Evolutionary conservation across 2,329 filamentous ascomycete species (phyloP).

Genomic region (Dendryphion nanum): DNA sequence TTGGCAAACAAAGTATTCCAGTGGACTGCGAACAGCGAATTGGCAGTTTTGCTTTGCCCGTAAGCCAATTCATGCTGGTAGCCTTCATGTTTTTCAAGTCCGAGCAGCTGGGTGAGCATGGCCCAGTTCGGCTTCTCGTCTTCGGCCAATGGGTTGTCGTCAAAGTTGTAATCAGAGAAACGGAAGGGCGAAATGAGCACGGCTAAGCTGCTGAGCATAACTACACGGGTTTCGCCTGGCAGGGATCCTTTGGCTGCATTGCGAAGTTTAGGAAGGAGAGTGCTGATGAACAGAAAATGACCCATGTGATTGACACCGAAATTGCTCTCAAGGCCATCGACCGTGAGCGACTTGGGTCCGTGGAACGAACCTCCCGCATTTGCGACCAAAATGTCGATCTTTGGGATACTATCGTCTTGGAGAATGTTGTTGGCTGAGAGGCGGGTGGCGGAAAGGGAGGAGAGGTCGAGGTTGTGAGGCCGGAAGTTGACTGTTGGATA

Average conservation of each 20-base stretch:
- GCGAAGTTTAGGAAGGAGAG: slow-evolving; percentile 38
- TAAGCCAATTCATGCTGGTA: slow-evolving; percentile 13
- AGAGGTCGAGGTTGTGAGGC: not conserved
- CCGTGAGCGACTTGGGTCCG: not conserved
- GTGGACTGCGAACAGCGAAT: slow-evolving; percentile 13
- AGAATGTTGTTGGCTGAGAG: not conserved
- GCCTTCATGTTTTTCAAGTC: slow-evolving; percentile 3
- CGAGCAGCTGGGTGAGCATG: not conserved
- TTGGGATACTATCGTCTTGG: not conserved
- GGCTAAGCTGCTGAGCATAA: slow-evolving; percentile 16
- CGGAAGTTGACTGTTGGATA: not conserved
- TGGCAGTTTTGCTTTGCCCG: slow-evolving; percentile 23
- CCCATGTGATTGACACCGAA: slow-evolving; percentile 49
- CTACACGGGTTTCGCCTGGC: slow-evolving; percentile 20
- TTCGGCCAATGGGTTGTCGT: not conserved
- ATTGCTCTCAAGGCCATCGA: slow-evolving; percentile 46
- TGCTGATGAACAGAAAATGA: slow-evolving; percentile 43
- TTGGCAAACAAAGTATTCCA: slow-evolving; percentile 9
- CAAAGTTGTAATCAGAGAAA: slow-evolving; percentile 16
- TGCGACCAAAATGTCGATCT: not conserved
- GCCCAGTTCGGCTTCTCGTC: not conserved
- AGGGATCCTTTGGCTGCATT: slow-evolving; percentile 16
- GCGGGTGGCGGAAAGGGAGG: not conserved
- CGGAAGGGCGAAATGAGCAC: slow-evolving; percentile 11
- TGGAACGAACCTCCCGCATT: not conserved